phyloP scores from a whole-genome alignment of 2,329 filamentous ascomycete genomes.

The Hirsutella minnesotensis region DNA sequence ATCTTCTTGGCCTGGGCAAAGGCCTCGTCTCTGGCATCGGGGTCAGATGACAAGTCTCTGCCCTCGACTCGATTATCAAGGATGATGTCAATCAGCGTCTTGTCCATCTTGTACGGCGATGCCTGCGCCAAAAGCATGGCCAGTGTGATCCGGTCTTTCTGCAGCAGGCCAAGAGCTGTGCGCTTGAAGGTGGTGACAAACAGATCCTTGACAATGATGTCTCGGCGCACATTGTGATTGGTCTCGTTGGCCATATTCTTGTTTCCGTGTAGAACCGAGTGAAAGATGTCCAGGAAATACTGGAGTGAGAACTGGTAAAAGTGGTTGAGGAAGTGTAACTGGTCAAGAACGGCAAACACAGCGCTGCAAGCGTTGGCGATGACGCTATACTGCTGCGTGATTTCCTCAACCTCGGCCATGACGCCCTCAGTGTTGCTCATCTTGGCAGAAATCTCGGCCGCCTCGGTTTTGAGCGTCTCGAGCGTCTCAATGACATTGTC shows the following conservation, averaged over 20 bases:
- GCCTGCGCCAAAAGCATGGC: conserved; percentile 93
- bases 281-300: conserved; percentile 97
- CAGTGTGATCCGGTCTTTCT: conserved; percentile 88
- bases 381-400: conserved; percentile 86
- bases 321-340: conserved; percentile 95
- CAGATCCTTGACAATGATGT: conserved; percentile 82
- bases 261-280: conserved; percentile 75
- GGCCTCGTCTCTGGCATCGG: conserved; percentile 52
- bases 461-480: conserved; percentile 95
- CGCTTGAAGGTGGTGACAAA: conserved; percentile 88
- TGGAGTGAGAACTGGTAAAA: conserved; percentile 99
- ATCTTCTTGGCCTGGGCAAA: conserved; percentile 59
- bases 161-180: conserved; percentile 83
- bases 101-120: conserved; percentile 93
- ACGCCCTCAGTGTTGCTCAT: conserved; percentile 95
- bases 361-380: conserved; percentile 93
- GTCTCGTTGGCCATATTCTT: conserved; percentile 57
- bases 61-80: conserved; percentile 68
- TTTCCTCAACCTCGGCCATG: conserved; percentile 94
- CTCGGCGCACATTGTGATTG: conserved; percentile 68
- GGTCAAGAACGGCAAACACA: conserved; percentile 92
- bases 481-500: conserved; percentile 97
- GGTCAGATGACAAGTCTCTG: conserved; percentile 63
- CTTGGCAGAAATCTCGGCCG: conserved; percentile 90
- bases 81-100: conserved; percentile 73